Percentiles rank a stretch among this genome's conserved stretches.
Evolutionary conservation across 257 asterid genomes (phyloP).

Genomic region (Gardenia jasminoides): DNA sequence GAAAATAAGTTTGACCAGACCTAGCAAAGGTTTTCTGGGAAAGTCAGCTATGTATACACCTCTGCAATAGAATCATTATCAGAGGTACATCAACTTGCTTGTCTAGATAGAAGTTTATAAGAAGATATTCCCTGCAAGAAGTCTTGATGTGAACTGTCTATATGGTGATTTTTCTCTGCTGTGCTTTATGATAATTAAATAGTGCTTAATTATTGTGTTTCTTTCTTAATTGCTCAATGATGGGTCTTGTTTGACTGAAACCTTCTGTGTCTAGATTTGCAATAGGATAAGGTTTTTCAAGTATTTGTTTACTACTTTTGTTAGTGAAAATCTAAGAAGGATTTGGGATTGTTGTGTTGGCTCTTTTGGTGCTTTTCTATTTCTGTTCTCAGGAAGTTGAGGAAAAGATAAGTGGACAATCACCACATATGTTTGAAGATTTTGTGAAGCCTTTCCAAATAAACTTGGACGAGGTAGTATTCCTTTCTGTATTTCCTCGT

Average conservation of each 20-base stretch:
- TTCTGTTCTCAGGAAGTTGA: conserved; percentile 72
- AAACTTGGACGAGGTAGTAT: conserved; percentile 66
- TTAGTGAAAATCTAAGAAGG: neutral
- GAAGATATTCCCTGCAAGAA: neutral
- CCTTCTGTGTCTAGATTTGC: neutral
- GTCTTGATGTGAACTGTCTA: neutral
- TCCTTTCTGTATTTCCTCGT: conserved; percentile 3
- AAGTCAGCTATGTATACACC: neutral
- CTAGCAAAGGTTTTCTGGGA: neutral
- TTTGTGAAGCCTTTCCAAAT: conserved; percentile 81
- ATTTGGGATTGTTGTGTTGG: neutral
- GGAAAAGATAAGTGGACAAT: conserved; percentile 60
- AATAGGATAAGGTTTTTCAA: neutral
- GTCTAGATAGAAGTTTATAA: neutral
- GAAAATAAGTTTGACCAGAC: neutral
- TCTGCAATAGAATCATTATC: no score
- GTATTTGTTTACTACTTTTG: neutral
- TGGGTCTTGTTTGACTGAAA: neutral
- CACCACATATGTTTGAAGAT: conserved; percentile 87
- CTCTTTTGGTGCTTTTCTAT: conserved; percentile 16
- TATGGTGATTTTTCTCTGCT: neutral
- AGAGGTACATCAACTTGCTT: neutral
- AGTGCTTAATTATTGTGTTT: neutral
- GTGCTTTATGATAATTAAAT: neutral
- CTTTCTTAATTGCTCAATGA: neutral